Evolutionary conservation across 2,329 filamentous ascomycete genomes (phyloP), one percentile per base, ranked within the genome.

Genomic region (Leptographium galeiforme): DNA sequence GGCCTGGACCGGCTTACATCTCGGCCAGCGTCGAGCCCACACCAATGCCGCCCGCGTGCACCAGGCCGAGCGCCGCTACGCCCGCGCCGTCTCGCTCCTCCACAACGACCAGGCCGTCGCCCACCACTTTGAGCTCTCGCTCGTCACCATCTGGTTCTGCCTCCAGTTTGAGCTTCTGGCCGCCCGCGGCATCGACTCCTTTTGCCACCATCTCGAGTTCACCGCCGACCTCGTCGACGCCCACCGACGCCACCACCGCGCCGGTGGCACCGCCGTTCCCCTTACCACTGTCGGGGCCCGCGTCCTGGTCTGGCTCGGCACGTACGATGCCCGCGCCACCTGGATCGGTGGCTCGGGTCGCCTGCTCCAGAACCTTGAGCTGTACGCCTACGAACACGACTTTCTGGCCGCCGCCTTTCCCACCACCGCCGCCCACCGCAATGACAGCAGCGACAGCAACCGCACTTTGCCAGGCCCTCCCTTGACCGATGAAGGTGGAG

Each of bases 251-350:
- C 48, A 53, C 36, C 34, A 53, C 14, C 38, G 41, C 14, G 40
- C 52, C 11, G 52, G 52, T 14, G 48, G 47, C 11, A 18, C 40
- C 13, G 48, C 36, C 16, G 52, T 47, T 11, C 19, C 40, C 11
- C 48, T 53, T 3, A 39, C 48, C 25, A n/a, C 40, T 1, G 25
- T 53, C 6, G 52, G 52, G 11, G 52, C 48, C 14, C 52, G 52
- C 47, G 52, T 53, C 40, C 48, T 53, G 30, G 30, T 53, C 19
- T 53, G 52, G 52, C 52, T 53, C 4, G 52, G 52, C n/a, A 53
- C 52, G 13, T 50, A 40, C 52, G 52, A 53, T 8, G 52, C 52
- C 6, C 47, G 52, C 1, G 52, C 52, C 14, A 41, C 52, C 4
- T 53, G 52, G 52, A 41, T 53, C 34, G 47, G 52, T 18, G 52